Evolutionary conservation across 2,329 filamentous ascomycete species (phyloP), one percentile per base, ranked within the genome.

Genomic region (Ampelomyces quisqualis): DNA sequence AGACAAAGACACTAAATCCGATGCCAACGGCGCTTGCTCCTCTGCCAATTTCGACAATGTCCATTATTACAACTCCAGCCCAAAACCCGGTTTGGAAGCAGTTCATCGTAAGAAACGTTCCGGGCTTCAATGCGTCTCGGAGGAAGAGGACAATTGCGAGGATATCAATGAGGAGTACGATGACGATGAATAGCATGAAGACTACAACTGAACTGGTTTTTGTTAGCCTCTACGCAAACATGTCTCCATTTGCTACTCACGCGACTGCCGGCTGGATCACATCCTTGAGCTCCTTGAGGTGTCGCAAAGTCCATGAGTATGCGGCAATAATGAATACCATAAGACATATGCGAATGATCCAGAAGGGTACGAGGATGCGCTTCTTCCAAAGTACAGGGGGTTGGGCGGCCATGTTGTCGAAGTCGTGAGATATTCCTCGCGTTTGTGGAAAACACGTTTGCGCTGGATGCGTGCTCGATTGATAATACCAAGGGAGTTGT

Each of bases 301-400:
- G 24, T 17, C 49, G 48, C 32, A 67, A 41, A n/a, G 58, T 53
- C 7, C 43, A 35, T 6, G 51, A 56, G 34, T 61, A 69, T 30
- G 48, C 40, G 10, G 41, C 56, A 35, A 68, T 58, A 35, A 67
- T 49, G 29, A 68, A 52, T 27, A 67, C 6, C 56, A 67, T 66
- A 6, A 65, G 41, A 19, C 55, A 40, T 28, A 66, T 60, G 10
- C 67, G 58, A 15, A 69, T 29, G 3, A 55, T 38, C 67, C 66
- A 70, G 38, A 67, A 62, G 3, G 67, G 66, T 8, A 70, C 45
- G 28, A 70, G 52, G 23, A 70, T 53, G 32, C 67, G 62, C 57
- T 68, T 69, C 51, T 67, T 62, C 65, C 65, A 70, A 8, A 56
- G 18, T 11, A 49, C 49, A 11, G 54, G 41, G 45, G 51, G 47